phyloP scores from a whole-genome alignment of 129 eudicot species.

The Flaveria trinervia region DNA sequence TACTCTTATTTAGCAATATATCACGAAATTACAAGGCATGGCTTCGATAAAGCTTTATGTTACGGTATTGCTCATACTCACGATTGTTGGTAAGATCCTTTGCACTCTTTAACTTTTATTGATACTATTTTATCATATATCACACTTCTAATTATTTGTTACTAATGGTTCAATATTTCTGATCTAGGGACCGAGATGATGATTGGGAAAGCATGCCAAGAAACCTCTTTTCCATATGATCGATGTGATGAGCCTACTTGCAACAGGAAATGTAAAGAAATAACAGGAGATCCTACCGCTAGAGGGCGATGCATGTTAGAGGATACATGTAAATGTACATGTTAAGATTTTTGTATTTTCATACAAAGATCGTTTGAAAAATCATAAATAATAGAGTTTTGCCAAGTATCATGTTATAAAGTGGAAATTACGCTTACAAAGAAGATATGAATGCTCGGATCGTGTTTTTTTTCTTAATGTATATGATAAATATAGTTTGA shows the following conservation, averaged over 20 bases:
- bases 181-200: not conserved
- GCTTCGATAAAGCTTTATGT: not conserved
- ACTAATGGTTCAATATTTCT: not conserved
- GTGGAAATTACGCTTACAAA: not conserved
- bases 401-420: not conserved
- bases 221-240: not conserved
- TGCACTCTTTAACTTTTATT: not conserved
- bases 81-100: not conserved
- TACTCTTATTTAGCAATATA: not conserved
- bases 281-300: not conserved
- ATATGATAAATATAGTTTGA: too few species aligned
- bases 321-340: conserved; percentile 8
- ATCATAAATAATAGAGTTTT: not conserved
- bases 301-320: not conserved
- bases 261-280: not conserved
- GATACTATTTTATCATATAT: not conserved
- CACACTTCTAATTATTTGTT: not conserved
- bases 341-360: not conserved
- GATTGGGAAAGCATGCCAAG: not conserved
- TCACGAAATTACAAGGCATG: not conserved
- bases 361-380: not conserved
- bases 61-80: not conserved
- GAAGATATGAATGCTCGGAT: too few species aligned
- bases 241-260: not conserved
- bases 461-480: too few species aligned